A percentile compares a stretch with the other conserved stretches of the same genome.
Conservation (phyloP, 257 asterid species). For the Mitragyna speciosa region DNA sequence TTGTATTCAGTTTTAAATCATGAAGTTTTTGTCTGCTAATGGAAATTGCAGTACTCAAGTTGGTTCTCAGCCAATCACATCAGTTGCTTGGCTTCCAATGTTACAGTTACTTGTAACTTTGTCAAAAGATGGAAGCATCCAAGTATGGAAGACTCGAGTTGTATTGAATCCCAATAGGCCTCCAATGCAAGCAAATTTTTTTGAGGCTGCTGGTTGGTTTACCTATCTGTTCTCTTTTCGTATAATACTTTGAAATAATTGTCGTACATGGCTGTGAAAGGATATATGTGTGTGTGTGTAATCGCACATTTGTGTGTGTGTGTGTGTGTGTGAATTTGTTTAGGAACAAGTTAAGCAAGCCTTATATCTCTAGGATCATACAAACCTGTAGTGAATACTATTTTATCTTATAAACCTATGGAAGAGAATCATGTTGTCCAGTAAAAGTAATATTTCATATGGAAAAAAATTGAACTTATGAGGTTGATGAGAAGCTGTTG, state of each 20-base stretch:
- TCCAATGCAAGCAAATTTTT: slow-evolving; percentile 91
- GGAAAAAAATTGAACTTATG: neutral
- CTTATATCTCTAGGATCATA: neutral
- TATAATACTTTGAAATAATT: slow-evolving; percentile 8
- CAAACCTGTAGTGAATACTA: neutral
- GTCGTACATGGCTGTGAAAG: slow-evolving; percentile 4
- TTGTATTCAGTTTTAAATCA: neutral
- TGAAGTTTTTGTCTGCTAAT: slow-evolving; percentile 14
- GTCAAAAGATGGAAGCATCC: slow-evolving; percentile 93
- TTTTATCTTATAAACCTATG: neutral
- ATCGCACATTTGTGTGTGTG: neutral
- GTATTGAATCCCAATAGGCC: slow-evolving; percentile 79
- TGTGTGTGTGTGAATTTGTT: neutral
- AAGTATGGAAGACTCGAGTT: slow-evolving; percentile 96
- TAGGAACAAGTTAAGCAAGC: neutral
- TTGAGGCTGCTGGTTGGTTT: slow-evolving; percentile 95
- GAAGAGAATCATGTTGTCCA: neutral
- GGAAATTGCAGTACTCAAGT: slow-evolving; percentile 83
- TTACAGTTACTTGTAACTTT: slow-evolving; percentile 86
- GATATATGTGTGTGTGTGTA: neutral
- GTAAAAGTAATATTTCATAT: neutral
- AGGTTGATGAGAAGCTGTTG: neutral
- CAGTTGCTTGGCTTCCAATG: slow-evolving; percentile 90
- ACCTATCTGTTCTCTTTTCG: slow-evolving; percentile 15
- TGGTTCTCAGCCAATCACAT: slow-evolving; percentile 95